Conservation (phyloP, 2,329 filamentous ascomycete species). For the Pestalotiopsis sp. region DNA sequence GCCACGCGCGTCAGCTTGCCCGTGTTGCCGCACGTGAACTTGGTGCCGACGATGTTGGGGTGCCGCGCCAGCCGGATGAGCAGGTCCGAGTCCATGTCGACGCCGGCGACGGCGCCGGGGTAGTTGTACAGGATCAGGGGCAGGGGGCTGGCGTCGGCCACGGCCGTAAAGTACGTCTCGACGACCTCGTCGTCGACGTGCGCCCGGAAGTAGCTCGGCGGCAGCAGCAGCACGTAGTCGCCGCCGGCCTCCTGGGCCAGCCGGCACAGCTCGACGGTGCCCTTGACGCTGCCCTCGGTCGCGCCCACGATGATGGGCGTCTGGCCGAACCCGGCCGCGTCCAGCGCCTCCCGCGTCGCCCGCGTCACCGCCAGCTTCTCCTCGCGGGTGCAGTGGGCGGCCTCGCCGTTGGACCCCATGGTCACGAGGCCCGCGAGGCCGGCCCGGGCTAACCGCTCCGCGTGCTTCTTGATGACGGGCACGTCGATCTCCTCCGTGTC, state of each 20-base stretch:
- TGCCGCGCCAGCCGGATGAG: conserved; percentile 79
- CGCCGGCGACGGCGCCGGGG: conserved; percentile 81
- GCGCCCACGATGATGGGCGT: conserved; percentile 84
- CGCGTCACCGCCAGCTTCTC: conserved; percentile 77
- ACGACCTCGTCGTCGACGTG: conserved; percentile 76
- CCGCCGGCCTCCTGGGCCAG: conserved; percentile 70
- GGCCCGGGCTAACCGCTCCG: conserved; percentile 73
- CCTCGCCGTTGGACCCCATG: conserved; percentile 91
- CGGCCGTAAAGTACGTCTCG: conserved; percentile 71
- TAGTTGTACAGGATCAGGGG: conserved; percentile 92
- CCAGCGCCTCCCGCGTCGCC: conserved; percentile 79
- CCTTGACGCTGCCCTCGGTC: conserved; percentile 78
- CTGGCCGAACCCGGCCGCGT: conserved; percentile 74
- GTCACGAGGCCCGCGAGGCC: conserved; percentile 82
- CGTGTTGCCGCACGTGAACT: conserved; percentile 91
- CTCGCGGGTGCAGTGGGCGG: conserved; percentile 77
- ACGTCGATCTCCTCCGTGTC: conserved; percentile 85
- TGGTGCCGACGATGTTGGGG: conserved; percentile 84
- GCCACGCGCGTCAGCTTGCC: conserved; percentile 87
- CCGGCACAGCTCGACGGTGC: conserved; percentile 75
- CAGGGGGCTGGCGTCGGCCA: conserved; percentile 75
- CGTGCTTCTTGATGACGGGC: conserved; percentile 77
- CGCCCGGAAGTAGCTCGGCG: conserved; percentile 81
- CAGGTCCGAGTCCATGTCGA: conserved; percentile 88
- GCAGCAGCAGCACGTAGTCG: conserved; percentile 79